Base-by-base conservation (phyloP, 306 rosid genomes). In the Ammopiptanthus mongolicus region DNA sequence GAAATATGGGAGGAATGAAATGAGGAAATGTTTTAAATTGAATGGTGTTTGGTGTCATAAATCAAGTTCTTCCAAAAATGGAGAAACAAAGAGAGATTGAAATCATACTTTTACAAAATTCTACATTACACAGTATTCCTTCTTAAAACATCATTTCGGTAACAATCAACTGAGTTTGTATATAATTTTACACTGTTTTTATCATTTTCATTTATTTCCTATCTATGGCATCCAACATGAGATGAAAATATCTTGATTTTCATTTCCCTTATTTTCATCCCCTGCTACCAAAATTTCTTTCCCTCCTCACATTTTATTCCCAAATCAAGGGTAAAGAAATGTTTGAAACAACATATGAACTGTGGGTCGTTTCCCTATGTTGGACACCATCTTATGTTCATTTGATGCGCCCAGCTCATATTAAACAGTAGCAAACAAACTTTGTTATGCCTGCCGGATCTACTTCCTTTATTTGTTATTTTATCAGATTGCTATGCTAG, bases 401-500 rank as follows among this genome's bases (percentile, higher is more conserved):
- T 18, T 52, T 52, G 14, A 52, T 52, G 59, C 0, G 8, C 25
- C 19, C 25, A 52, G 13, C 14, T 18, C 5, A 21, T 52, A 21
- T 3, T 8, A 19, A 52, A 52, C 5, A 18, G 59, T 18, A 52
- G 29, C 11, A 52, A 52, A 52, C 59, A 22, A 52, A 52, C 31
- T 23, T 52, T 44, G 5, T 1, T 44, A 13, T 44, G 17, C 15
- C 14, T 13, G 15, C 48, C 12, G 48, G 48, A 42, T 4, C 21
- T 62, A 33, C 50, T 25, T 47, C 67, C 21, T 67, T 65, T 84
- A 10, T 55, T 60, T 53, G 60, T 65, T 48, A 47, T 50, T 50
- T 79, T 53, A 36, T 63, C 29, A 86, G 79, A 37, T 44, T 67
- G 37, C 51, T 34, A 84, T 91, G 88, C 71, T 88, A 42, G 85